Base-by-base conservation (phyloP, 352 stramenopile genomes). In the Globisporangium megalacanthum region DNA sequence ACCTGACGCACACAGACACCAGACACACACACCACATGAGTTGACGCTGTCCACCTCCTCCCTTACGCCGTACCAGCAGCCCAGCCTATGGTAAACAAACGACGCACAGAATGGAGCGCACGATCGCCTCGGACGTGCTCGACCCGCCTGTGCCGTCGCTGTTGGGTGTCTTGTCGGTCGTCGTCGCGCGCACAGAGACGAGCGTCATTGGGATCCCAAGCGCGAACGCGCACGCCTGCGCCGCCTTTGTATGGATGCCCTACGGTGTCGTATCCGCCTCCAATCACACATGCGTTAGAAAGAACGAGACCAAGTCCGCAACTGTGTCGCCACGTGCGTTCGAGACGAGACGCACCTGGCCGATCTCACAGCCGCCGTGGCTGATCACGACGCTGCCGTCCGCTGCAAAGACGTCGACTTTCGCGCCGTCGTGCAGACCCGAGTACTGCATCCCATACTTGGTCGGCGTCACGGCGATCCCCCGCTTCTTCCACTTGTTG, bases 371-470 rank as follows among this genome's bases (percentile, higher is more conserved):
- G 22, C 95, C 96, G 36, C 95, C 95, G 61, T 98, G 95, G 10
- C 83, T 95, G n/a, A 98, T 81, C 41, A 98, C 65, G 36, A 99
- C 93, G 59, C 92, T 98, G n/a, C 94, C 95, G 62, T 99, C 79
- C 13, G 60, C 64, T 1, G 62, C 56, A 58, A 75, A 84, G 11
- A 89, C 62, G 29, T 69, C 75, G 33, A 87, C 58, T 7, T 64
- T 60, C 6, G 74, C 58, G 33, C 64, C 67, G 22, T 80, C 64
- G 22, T 72, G 65, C 15, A 66, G 63, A 10, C 64, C 96, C 4
- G 78, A 81, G 68, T 99, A 98, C 5, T 98, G 68, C 64, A 99
- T 98, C 8, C 95, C 96, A 75, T 98, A 99, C 59, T 96, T 97
- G 25, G 79, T 90, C 1, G 89, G 89, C 3, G 96, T 53, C 31